These are phyloP conservation scores for Ligustrum vulgare DNA, from an alignment of 257 asterid species.

Conservation along the genomic window DNA sequence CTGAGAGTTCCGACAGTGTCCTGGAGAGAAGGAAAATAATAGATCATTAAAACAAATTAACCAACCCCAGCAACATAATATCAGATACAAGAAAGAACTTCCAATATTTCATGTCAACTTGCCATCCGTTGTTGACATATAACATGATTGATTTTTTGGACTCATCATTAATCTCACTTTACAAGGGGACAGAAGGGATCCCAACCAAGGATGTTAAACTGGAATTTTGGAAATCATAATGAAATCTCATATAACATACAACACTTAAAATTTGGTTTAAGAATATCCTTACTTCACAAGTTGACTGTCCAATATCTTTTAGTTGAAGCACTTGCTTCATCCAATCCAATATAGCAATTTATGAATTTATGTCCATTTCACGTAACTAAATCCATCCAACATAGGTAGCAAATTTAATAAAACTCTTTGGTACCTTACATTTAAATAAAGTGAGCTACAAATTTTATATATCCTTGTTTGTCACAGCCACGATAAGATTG, in stretches of 20 bases:
- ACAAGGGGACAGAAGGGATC: neutral
- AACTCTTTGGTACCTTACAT: neutral
- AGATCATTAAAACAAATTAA: conserved; percentile 14
- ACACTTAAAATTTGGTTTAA: neutral
- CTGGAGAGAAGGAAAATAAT: conserved; percentile 33
- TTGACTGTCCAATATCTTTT: neutral
- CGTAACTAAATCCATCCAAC: neutral
- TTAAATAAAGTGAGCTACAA: neutral
- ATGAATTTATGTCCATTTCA: neutral
- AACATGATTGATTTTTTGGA: neutral
- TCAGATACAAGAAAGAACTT: neutral
- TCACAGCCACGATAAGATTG: neutral
- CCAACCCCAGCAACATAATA: neutral
- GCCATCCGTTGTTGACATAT: neutral
- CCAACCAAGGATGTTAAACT: neutral
- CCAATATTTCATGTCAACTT: neutral
- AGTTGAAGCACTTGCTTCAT: neutral
- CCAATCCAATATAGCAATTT: neutral
- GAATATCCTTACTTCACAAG: neutral
- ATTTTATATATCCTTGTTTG: neutral
- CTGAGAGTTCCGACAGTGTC: conserved; percentile 76
- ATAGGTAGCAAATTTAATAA: neutral
- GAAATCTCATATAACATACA: neutral
- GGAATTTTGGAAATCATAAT: neutral
- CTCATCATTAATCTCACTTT: neutral